These are phyloP conservation scores for Glebionis coronaria DNA, from an alignment of 129 eudicot genomes.

Conservation along the genomic window DNA sequence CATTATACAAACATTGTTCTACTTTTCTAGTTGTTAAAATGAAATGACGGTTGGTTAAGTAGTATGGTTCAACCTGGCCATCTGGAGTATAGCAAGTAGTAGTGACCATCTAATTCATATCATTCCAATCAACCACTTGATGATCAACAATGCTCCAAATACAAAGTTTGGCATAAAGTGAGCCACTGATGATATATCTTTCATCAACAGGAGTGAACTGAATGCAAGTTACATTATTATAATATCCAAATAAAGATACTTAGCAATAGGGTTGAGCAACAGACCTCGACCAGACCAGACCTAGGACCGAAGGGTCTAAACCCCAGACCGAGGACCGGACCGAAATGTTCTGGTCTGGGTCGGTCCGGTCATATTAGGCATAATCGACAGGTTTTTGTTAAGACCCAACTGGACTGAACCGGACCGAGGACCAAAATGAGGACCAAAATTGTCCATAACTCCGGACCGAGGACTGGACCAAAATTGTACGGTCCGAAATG, in stretches of 20 bases:
- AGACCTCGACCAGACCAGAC: too few relatives aligned
- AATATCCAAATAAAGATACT: neutral
- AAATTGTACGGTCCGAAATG: too few relatives aligned
- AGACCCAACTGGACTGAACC: too few relatives aligned
- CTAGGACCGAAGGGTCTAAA: too few relatives aligned
- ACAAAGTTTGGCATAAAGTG: slow-evolving; percentile 96
- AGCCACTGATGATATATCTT: slow-evolving; percentile 93
- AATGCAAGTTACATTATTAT: slow-evolving; percentile 86
- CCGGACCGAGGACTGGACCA: too few relatives aligned
- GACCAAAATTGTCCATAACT: too few relatives aligned
- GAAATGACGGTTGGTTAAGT: slow-evolving; percentile 18
- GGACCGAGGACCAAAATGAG: too few relatives aligned
- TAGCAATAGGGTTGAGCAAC: too few relatives aligned
- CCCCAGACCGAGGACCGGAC: too few relatives aligned
- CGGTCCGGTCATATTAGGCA: too few relatives aligned
- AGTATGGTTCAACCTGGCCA: slow-evolving; percentile 75
- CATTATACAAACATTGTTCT: slow-evolving; percentile 44
- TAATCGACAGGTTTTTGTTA: too few relatives aligned
- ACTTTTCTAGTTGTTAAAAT: neutral
- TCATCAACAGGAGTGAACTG: slow-evolving; percentile 97
- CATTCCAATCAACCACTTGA: slow-evolving; percentile 98
- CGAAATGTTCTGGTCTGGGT: too few relatives aligned
- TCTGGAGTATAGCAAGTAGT: slow-evolving; percentile 98
- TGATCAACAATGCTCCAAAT: slow-evolving; percentile 96
- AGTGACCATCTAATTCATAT: slow-evolving; percentile 98